Conservation (phyloP, 225 moss, liverwort and hornwort species). For the Bryum argenteum region DNA sequence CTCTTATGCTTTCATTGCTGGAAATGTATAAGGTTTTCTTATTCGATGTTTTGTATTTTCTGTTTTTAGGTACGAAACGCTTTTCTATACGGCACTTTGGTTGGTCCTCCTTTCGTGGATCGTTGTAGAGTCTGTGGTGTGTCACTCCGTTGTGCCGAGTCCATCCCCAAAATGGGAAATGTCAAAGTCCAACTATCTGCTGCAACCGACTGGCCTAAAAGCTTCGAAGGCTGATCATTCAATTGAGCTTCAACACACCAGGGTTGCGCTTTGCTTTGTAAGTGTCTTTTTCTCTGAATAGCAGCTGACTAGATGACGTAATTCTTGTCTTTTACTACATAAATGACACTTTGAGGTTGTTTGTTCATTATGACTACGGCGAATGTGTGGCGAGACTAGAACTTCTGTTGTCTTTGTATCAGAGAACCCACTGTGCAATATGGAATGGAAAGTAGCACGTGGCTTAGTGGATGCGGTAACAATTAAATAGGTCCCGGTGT, state of each 20-base stretch:
- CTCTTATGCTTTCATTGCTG: constrained; percentile 1
- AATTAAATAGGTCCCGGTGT: background rate
- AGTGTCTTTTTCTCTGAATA: constrained; percentile 33
- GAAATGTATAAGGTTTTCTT: constrained; percentile 8
- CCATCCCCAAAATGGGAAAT: constrained; percentile 52
- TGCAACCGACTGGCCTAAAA: constrained; percentile 45
- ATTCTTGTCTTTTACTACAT: background rate
- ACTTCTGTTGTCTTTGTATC: background rate
- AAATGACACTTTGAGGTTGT: constrained; percentile 4
- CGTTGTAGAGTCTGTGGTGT: constrained; percentile 82
- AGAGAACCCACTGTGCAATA: background rate
- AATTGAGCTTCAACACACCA: constrained; percentile 75
- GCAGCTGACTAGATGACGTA: background rate
- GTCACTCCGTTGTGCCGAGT: constrained; percentile 62
- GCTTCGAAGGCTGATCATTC: constrained; percentile 30
- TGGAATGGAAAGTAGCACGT: too few species aligned
- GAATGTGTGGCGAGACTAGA: constrained; percentile 18
- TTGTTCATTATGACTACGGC: background rate
- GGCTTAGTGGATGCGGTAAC: constrained; percentile 6
- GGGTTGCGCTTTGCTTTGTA: constrained; percentile 95
- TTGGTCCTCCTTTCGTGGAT: constrained; percentile 84
- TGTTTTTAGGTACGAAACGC: constrained; percentile 80
- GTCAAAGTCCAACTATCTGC: constrained; percentile 46
- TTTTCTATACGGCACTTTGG: constrained; percentile 86
- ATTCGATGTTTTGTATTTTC: constrained; percentile 21